phyloP scores from a whole-genome alignment of 2,329 filamentous ascomycete species.

The Exophiala sideris region DNA sequence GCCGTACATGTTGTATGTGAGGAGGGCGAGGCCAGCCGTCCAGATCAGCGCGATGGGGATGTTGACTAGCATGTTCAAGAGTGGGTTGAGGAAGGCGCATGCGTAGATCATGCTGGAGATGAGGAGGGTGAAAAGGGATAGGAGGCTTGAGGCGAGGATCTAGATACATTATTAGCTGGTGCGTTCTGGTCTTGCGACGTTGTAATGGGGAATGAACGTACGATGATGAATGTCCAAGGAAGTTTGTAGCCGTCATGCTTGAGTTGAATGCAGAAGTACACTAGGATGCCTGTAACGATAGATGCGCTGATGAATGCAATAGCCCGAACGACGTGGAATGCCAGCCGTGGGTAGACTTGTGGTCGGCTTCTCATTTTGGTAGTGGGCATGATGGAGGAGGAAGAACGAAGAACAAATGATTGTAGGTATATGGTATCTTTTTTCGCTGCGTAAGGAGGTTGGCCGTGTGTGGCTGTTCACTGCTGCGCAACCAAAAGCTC shows the following conservation, averaged over 20 bases:
- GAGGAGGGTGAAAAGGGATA: conserved; percentile 49
- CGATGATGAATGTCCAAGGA: conserved; percentile 60
- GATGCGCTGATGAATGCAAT: conserved; percentile 50
- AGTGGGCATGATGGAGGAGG: conserved; percentile 11
- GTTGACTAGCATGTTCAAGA: conserved; percentile 51
- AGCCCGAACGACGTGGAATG: conserved; percentile 41
- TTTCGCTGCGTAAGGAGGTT: too few species aligned
- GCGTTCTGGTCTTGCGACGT: background rate
- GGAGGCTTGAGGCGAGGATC: conserved; percentile 51
- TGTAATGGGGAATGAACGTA: conserved; percentile 34
- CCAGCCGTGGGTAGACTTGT: conserved; percentile 36
- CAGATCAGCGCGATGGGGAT: conserved; percentile 49
- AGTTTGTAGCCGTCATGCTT: conserved; percentile 50
- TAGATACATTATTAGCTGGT: conserved; percentile 28
- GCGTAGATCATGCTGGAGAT: conserved; percentile 52
- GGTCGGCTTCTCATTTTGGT: conserved; percentile 23
- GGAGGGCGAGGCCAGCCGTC: conserved; percentile 50
- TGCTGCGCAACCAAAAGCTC: too few species aligned
- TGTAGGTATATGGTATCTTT: too few species aligned
- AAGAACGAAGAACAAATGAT: background rate
- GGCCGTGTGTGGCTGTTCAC: too few species aligned
- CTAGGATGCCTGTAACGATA: conserved; percentile 53
- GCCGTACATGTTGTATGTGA: conserved; percentile 53
- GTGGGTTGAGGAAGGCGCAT: conserved; percentile 51
- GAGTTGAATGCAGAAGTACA: conserved; percentile 55